phyloP scores from a whole-genome alignment of 768 basidiomycete genomes.

The Clitopilus passeckerianus region DNA sequence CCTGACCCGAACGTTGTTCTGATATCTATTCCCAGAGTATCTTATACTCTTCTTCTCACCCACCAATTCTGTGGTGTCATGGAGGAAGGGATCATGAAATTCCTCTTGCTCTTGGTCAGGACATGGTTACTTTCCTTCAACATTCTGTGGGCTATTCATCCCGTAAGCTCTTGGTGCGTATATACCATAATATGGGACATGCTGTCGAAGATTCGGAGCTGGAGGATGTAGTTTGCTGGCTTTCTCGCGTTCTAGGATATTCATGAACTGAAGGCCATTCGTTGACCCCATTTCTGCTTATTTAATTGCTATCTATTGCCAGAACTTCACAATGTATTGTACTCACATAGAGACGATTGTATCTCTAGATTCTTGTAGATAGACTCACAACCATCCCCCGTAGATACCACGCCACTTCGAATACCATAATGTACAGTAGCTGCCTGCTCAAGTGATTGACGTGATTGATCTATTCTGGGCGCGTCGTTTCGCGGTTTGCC shows the following conservation, averaged over 20 bases:
- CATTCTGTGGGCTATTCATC: constrained; percentile 17
- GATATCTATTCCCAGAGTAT: constrained; percentile 14
- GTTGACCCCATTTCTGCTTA: not conserved
- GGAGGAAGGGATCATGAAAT: constrained; percentile 32
- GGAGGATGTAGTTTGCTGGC: constrained; percentile 25
- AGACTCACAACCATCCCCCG: not conserved
- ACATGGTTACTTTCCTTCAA: constrained; percentile 25
- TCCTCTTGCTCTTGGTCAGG: constrained; percentile 26
- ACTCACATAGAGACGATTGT: not conserved
- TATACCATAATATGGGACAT: constrained; percentile 28
- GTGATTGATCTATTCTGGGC: not conserved
- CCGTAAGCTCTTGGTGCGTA: constrained; percentile 14
- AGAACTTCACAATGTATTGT: not conserved
- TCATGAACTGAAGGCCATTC: not conserved
- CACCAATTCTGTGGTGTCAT: constrained; percentile 40
- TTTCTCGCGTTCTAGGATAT: constrained; percentile 4
- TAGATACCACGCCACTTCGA: not conserved
- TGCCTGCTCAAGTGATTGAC: not conserved
- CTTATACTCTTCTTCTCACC: constrained; percentile 23
- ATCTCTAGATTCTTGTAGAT: not conserved
- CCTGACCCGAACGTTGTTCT: not conserved
- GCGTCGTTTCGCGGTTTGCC: not conserved
- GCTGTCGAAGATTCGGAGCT: constrained; percentile 27
- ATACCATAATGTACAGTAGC: not conserved
- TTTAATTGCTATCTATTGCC: not conserved